phyloP scores from a whole-genome alignment of 1,284 basidiomycete genomes.

The Porogramme epimiltina region DNA sequence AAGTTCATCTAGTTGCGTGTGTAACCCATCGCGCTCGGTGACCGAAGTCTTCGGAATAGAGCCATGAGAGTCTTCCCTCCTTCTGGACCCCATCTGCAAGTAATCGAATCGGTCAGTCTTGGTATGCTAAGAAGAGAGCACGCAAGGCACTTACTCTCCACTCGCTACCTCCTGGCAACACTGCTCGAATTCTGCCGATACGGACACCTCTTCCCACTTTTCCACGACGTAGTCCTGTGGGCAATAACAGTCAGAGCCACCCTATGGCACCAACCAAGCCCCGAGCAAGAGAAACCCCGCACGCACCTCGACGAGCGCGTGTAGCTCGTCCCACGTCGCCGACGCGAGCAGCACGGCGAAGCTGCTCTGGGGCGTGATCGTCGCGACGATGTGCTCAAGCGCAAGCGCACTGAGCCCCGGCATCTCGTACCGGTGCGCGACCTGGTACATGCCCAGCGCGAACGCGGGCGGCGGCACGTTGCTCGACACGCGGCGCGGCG shows the following conservation, averaged over 20 bases:
- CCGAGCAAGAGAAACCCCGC: no score
- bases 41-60: slow-evolving; percentile 66
- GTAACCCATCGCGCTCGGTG: slow-evolving; percentile 39
- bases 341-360: slow-evolving; percentile 75
- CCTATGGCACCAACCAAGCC: no score
- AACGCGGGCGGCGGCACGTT: slow-evolving; percentile 63
- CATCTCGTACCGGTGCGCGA: slow-evolving; percentile 81
- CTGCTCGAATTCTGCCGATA: slow-evolving; percentile 63
- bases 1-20: slow-evolving; percentile 13
- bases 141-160: slow-evolving; percentile 58
- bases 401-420: slow-evolving; percentile 67
- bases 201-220: slow-evolving; percentile 69
- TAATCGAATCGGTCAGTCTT: slow-evolving; percentile 11
- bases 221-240: slow-evolving; percentile 66
- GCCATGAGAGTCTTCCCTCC: slow-evolving; percentile 68
- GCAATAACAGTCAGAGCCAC: neutral
- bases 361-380: slow-evolving; percentile 70
- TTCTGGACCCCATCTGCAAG: slow-evolving; percentile 62
- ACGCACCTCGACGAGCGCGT: slow-evolving; percentile 59
- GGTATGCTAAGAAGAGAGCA: neutral
- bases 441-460: slow-evolving; percentile 78
- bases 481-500: slow-evolving; percentile 25
- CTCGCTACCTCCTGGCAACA: slow-evolving; percentile 70
- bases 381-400: slow-evolving; percentile 74
- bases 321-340: slow-evolving; percentile 65